These are phyloP conservation scores for Xylariaceae sp. DNA, from an alignment of 2,329 filamentous ascomycete species.

Conservation along the genomic window DNA sequence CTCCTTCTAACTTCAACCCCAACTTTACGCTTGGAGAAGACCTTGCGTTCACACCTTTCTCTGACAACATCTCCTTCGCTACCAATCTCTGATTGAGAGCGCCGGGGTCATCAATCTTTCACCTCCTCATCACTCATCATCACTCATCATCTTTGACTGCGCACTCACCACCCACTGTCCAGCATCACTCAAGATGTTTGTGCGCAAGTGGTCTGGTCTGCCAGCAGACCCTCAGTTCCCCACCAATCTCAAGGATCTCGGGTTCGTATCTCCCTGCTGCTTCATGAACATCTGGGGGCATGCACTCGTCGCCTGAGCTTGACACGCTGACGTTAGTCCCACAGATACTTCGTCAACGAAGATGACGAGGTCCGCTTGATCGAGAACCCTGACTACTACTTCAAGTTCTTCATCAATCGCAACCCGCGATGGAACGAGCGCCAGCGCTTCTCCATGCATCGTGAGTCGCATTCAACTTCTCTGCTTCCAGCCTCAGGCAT, in stretches of 20 bases:
- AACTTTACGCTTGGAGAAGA: too few relatives aligned
- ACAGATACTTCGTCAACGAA: conserved; percentile 75
- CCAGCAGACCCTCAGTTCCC: conserved; percentile 69
- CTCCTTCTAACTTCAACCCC: too few relatives aligned
- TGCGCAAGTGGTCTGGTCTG: conserved; percentile 64
- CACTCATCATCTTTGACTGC: background rate
- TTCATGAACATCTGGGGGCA: background rate
- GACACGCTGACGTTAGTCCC: too few relatives aligned
- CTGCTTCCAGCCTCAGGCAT: background rate
- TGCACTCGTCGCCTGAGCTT: too few relatives aligned
- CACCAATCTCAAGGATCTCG: conserved; percentile 65
- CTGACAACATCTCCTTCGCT: too few relatives aligned
- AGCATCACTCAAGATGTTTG: conserved; percentile 62
- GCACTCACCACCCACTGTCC: background rate
- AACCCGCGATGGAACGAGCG: conserved; percentile 76
- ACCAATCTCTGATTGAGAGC: too few relatives aligned
- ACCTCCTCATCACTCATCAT: background rate
- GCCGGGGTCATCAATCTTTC: background rate
- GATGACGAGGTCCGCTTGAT: conserved; percentile 73
- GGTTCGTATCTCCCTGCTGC: conserved; percentile 44
- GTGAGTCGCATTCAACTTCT: conserved; percentile 41
- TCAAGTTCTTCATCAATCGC: conserved; percentile 70
- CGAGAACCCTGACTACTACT: conserved; percentile 64
- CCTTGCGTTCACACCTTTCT: too few relatives aligned
- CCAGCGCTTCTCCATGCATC: conserved; percentile 71